Conservation (phyloP, 1,139 yeast species). For the Kodamaea ohmeri region DNA sequence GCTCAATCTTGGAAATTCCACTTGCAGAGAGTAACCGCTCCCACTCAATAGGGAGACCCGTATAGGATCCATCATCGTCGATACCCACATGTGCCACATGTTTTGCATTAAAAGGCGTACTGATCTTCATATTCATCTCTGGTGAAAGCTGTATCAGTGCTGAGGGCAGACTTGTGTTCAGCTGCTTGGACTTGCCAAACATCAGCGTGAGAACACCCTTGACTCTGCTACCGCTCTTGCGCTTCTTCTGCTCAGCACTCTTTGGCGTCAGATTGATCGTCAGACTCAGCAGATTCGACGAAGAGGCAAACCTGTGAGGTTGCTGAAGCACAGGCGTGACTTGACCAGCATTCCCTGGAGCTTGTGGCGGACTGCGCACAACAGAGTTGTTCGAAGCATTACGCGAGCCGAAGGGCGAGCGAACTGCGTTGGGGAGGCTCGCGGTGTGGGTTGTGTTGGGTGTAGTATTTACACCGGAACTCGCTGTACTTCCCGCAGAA, state of each 20-base stretch:
- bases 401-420: slow-evolving; percentile 12
- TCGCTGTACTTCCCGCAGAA: not conserved
- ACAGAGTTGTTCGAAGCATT: slow-evolving; percentile 11
- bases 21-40: slow-evolving; percentile 75
- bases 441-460: not conserved
- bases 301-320: slow-evolving; percentile 13
- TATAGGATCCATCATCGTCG: slow-evolving; percentile 82
- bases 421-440: not conserved
- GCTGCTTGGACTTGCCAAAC: slow-evolving; percentile 35
- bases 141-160: slow-evolving; percentile 13
- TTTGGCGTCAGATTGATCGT: slow-evolving; percentile 11
- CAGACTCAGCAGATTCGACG: slow-evolving; percentile 5
- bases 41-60: slow-evolving; percentile 94
- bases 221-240: slow-evolving; percentile 37
- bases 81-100: slow-evolving; percentile 94
- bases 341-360: slow-evolving; percentile 27
- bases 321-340: slow-evolving; percentile 37
- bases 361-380: slow-evolving; percentile 10
- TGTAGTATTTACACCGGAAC: not conserved
- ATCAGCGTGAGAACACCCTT: slow-evolving; percentile 42
- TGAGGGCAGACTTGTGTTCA: slow-evolving; percentile 7
- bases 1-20: slow-evolving; percentile 83
- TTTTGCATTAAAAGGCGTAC: slow-evolving; percentile 86
- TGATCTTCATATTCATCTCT: slow-evolving; percentile 55
- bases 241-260: slow-evolving; percentile 23